Evolutionary conservation across 805 yeast genomes (phyloP).

Genomic region (Ogataea pignaliae): DNA sequence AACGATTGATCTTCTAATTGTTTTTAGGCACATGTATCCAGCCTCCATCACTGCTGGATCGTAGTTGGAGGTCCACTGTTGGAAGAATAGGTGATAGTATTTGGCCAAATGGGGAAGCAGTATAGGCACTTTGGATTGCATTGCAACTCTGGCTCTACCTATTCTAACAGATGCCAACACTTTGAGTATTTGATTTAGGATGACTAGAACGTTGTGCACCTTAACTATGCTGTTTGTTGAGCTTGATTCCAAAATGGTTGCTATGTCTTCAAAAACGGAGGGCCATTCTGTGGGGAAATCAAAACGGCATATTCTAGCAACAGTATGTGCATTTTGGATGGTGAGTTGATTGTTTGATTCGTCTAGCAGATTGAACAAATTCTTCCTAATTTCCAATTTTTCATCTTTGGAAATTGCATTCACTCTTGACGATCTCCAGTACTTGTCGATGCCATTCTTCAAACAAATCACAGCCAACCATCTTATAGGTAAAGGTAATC

Average conservation of each 20-base stretch:
- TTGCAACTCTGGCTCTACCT: constrained; percentile 74
- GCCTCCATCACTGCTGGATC: constrained; percentile 61
- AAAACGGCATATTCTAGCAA: constrained; percentile 70
- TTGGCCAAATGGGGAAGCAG: constrained; percentile 57
- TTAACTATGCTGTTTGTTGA: constrained; percentile 43
- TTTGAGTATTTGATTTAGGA: constrained; percentile 76
- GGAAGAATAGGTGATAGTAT: constrained; percentile 55
- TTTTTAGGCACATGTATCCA: constrained; percentile 74
- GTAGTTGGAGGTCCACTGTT: constrained; percentile 52
- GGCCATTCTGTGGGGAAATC: constrained; percentile 94
- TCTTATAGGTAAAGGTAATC: constrained; percentile 59
- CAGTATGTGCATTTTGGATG: constrained; percentile 80
- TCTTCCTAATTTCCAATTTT: constrained; percentile 54
- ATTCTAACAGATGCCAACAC: constrained; percentile 69
- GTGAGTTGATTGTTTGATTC: constrained; percentile 73
- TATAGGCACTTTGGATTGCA: constrained; percentile 67
- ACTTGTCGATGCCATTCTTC: constrained; percentile 81
- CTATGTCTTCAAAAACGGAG: constrained; percentile 61
- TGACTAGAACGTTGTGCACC: constrained; percentile 58
- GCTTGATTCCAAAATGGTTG: constrained; percentile 40
- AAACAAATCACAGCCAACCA: constrained; percentile 87
- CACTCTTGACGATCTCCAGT: constrained; percentile 72
- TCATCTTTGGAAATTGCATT: constrained; percentile 58
- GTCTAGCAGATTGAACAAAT: constrained; percentile 51
- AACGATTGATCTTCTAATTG: constrained; percentile 63